A percentile compares a stretch with the other conserved stretches of the same genome.
These are phyloP conservation scores for Xylaria sp. DNA, from an alignment of 2,329 filamentous ascomycete species.

Conservation along the genomic window DNA sequence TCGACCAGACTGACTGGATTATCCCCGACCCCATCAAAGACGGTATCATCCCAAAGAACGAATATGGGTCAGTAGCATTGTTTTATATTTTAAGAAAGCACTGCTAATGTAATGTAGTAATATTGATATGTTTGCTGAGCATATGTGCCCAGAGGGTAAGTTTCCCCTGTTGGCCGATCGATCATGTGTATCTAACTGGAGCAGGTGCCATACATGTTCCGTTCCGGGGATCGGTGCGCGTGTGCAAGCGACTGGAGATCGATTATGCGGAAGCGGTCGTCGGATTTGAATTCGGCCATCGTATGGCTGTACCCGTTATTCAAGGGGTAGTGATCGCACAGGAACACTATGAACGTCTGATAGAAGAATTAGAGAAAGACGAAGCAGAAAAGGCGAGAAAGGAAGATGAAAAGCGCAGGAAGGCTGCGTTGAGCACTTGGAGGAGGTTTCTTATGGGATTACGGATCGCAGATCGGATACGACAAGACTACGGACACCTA, in stretches of 20 bases:
- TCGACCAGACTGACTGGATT: conserved; percentile 93
- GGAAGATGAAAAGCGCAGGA: conserved; percentile 85
- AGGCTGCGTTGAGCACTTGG: conserved; percentile 80
- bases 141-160: conserved; percentile 80
- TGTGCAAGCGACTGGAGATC: conserved; percentile 86
- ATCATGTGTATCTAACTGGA: conserved; percentile 28
- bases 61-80: conserved; percentile 69
- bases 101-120: conserved; percentile 60
- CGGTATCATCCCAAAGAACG: conserved; percentile 91
- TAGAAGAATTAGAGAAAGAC: conserved; percentile 82
- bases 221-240: conserved; percentile 76
- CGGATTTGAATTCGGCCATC: conserved; percentile 95
- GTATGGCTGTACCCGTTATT: conserved; percentile 92
- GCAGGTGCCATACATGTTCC: conserved; percentile 84
- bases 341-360: conserved; percentile 78
- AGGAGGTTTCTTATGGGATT: conserved; percentile 87
- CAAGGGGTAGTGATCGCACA: conserved; percentile 88
- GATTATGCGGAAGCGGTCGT: conserved; percentile 95
- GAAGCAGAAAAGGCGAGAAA: conserved; percentile 79
- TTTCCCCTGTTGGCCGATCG: not conserved
- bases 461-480: conserved; percentile 81
- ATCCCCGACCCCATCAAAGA: conserved; percentile 87
- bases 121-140: conserved; percentile 93
- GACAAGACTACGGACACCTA: conserved; percentile 77
- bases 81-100: not conserved